A percentile compares a stretch with the other conserved stretches of the same genome.
Conservation (phyloP, 345 rosid genomes). For the Geranium brycei region DNA sequence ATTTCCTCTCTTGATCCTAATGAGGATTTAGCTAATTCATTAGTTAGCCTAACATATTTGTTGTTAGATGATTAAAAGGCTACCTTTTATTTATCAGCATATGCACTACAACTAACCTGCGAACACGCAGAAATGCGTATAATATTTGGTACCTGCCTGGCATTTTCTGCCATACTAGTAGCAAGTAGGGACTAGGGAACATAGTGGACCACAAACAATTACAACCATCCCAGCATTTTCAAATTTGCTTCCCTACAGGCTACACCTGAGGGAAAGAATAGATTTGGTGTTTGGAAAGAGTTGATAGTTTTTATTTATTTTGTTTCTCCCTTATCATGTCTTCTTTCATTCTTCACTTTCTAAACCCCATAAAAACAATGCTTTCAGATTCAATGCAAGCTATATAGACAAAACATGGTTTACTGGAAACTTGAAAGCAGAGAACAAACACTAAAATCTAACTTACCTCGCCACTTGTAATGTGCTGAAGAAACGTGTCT, state of each 20-base stretch:
- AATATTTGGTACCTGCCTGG: neutral
- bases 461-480: conserved; percentile 86
- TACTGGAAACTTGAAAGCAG: neutral
- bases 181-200: too few species aligned
- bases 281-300: neutral
- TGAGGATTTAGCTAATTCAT: neutral
- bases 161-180: neutral
- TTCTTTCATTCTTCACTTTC: neutral
- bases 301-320: neutral
- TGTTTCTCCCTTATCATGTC: neutral
- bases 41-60: neutral
- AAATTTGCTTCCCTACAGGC: too few species aligned
- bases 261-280: too few species aligned
- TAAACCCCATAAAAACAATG: neutral
- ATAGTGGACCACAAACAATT: neutral
- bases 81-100: neutral
- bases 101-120: neutral
- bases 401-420: neutral
- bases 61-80: neutral
- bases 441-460: neutral
- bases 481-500: conserved; percentile 79
- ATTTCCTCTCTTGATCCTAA: neutral
- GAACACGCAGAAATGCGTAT: neutral
- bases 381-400: neutral
- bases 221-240: neutral